Base-by-base conservation (phyloP, 1,284 basidiomycete genomes). In the Naganishia sp. region DNA sequence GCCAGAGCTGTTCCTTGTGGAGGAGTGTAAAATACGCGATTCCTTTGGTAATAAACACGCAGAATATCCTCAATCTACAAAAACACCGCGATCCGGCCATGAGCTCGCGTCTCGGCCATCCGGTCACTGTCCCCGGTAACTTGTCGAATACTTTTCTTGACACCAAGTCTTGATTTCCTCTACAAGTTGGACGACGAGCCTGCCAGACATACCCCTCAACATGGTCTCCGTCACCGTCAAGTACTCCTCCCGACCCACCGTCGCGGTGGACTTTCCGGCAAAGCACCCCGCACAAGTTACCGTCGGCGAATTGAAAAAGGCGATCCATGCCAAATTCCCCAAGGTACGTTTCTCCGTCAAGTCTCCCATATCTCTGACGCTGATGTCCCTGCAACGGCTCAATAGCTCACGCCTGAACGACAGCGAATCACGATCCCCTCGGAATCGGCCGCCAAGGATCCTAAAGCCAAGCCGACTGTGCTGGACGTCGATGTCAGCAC, bases 371-470 rank as follows among this genome's bases (percentile, higher is more conserved):
- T 3, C 46, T 18, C 10, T 39, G 31, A 18, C 66, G 15, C 41
- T 51, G 28, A 61, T 47, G 13, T 18, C n/a, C n/a, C 18, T 21
- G 17, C 57, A 11, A 25, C n/a, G 18, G 15, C 2, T 13, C 45
- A 18, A 51, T n/a, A 94, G 92, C 84, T 93, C 69, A 84, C 86
- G 63, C 72, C 83, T 1, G 80, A 85, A 63, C 85, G 92, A 41
- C 92, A 95, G 76, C 88, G 88, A 72, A 75, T 95, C 18, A 83
- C 86, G 0, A 77, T 77, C 32, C 75, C 76, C 15, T 42, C 61
- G 7, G 42, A 68, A 23, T 41, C 46, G 9, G 68, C 57, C 17
- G 39, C 31, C 6, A 53, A 28, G 10, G 71, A 72, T 28, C 62
- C 69, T 10, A 72, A 72, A 28, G 69, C 69, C 2, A 75, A 76